phyloP scores from a whole-genome alignment of 1,139 yeast genomes.

The Blastobotrys indianensis region DNA sequence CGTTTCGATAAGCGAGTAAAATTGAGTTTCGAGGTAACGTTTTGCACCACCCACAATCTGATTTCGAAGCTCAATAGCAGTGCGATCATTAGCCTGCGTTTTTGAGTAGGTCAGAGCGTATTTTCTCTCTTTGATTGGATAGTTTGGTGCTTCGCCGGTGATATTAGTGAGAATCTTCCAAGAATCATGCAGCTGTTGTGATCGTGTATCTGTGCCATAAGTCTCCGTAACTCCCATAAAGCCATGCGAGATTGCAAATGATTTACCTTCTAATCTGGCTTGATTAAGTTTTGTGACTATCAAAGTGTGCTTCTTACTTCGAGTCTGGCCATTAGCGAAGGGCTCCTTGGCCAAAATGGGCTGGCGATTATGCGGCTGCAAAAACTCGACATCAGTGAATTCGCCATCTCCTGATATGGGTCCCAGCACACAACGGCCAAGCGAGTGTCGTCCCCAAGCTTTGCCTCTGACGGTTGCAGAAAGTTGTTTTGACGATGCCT shows the following conservation, averaged over 20 bases:
- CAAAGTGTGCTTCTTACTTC: constrained; percentile 56
- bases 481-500: constrained; percentile 1
- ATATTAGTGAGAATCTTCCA: constrained; percentile 33
- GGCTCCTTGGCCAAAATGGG: background rate
- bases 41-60: constrained; percentile 54
- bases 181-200: constrained; percentile 35
- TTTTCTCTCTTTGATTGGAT: constrained; percentile 41
- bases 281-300: constrained; percentile 66
- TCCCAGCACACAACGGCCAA: constrained; percentile 36
- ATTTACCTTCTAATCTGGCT: constrained; percentile 48
- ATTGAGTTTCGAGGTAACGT: constrained; percentile 65
- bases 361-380: constrained; percentile 21
- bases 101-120: constrained; percentile 37
- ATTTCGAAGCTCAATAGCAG: constrained; percentile 39
- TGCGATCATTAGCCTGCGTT: constrained; percentile 29
- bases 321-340: constrained; percentile 18
- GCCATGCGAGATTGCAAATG: constrained; percentile 47
- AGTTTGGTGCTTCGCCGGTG: constrained; percentile 24
- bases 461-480: constrained; percentile 12
- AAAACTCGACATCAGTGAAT: constrained; percentile 30
- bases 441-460: constrained; percentile 31
- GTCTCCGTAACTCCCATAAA: constrained; percentile 43
- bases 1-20: constrained; percentile 65
- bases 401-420: constrained; percentile 30
- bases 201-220: constrained; percentile 31